Evolutionary conservation across 1,284 basidiomycete genomes (phyloP), one percentile per base, ranked within the genome.

Genomic region (Pascua sp.): DNA sequence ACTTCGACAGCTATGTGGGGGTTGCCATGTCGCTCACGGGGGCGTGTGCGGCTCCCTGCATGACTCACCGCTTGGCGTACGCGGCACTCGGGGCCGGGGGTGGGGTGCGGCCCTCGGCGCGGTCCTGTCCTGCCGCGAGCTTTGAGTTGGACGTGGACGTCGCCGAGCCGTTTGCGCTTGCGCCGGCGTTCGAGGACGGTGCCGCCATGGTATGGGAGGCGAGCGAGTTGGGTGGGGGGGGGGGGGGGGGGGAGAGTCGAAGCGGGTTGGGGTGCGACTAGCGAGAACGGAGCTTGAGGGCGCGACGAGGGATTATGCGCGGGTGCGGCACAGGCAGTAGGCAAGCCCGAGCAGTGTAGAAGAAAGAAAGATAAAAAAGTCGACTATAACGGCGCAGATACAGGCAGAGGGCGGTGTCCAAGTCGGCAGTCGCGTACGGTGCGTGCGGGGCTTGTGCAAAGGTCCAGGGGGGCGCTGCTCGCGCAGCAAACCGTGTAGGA

Each of bases 81-180:
- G 88, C 90, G 65, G 90, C 89, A 60, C 90, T 91, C 55, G 90
- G 89, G 18, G 90, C 90, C 51, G 89, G 90, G 60, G 89, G 89
- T 59, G 90, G 89, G 3, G 90, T 69, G 53, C 65, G 64, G 13
- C 66, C 65, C 49, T 69, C 66, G 38, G 49, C 12, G 41, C 42
- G 42, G 41, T 51, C 49, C 42, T 51, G 42, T 39, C 42, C 42
- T 11, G 42, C 42, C 8, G 42, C 15, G 24, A 32, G 24, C 24
- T 32, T 32, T 3, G 24, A 32, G 24, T 32, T 32, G 3, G 24
- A 32, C 24, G 24, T 32, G 24, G 24, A 32, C 24, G 24, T 32
- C 4, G 24, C 24, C 17, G 15, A 9, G 42, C 42, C 42, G 15
- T 15, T 16, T 43, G 42, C 46, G 36, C 18, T 13, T 17, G 18